These are phyloP conservation scores for Cytidiella melzeri DNA, from an alignment of 768 basidiomycete species.

Conservation along the genomic window DNA sequence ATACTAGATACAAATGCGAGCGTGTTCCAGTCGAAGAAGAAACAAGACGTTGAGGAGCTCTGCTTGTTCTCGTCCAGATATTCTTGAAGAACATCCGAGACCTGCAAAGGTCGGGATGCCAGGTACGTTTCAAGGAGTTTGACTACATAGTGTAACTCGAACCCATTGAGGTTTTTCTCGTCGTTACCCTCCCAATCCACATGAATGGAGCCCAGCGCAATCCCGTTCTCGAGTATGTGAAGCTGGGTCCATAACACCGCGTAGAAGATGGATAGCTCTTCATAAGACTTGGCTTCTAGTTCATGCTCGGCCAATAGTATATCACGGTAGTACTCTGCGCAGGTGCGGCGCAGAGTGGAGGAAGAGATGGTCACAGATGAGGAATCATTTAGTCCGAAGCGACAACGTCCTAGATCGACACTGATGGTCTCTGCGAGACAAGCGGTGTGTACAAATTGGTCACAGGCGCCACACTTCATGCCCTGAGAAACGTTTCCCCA, in stretches of 20 bases:
- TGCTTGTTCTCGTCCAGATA: conserved; percentile 47
- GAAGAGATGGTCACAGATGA: conserved; percentile 47
- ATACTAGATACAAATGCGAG: conserved; percentile 56
- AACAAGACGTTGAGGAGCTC: conserved; percentile 33
- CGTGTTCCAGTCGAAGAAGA: conserved; percentile 66
- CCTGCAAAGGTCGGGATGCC: conserved; percentile 31
- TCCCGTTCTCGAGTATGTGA: conserved; percentile 60
- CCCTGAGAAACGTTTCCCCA: conserved; percentile 69
- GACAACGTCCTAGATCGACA: conserved; percentile 33
- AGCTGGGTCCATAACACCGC: conserved; percentile 61
- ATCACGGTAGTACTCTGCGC: conserved; percentile 44
- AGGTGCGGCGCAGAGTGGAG: conserved; percentile 49
- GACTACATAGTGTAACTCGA: conserved; percentile 55
- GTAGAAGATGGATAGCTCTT: conserved; percentile 62
- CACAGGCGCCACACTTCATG: conserved; percentile 56
- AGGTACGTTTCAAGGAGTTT: conserved; percentile 47
- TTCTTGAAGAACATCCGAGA: conserved; percentile 44
- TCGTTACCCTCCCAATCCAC: conserved; percentile 25
- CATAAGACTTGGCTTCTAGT: conserved; percentile 45
- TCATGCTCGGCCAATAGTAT: conserved; percentile 38
- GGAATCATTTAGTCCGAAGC: conserved; percentile 32
- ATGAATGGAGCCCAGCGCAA: conserved; percentile 61
- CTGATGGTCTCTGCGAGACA: conserved; percentile 34
- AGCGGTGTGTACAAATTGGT: conserved; percentile 48
- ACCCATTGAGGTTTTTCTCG: conserved; percentile 44